Evolutionary conservation across 805 yeast genomes (phyloP).

Genomic region (Candida namnaoensis): DNA sequence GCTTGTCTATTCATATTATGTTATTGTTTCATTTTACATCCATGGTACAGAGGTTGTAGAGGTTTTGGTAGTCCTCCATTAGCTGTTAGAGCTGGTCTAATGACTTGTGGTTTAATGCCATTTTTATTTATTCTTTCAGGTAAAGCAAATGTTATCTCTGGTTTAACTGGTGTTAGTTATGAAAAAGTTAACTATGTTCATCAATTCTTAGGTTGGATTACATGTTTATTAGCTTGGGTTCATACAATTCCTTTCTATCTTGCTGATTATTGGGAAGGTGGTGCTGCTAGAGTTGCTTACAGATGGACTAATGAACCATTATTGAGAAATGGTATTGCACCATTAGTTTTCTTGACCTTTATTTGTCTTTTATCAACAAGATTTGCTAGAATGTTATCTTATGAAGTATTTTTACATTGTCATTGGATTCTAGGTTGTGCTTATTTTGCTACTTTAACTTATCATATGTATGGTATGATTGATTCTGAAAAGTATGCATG

Average conservation of each 20-base stretch:
- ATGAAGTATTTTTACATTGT: conserved; percentile 40
- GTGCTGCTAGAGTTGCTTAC: conserved; percentile 18
- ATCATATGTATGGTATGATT: conserved; percentile 30
- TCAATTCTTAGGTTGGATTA: conserved; percentile 29
- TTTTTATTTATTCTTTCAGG: conserved; percentile 42
- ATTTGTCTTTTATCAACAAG: conserved; percentile 35
- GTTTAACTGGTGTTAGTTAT: conserved; percentile 43
- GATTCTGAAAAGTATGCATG: conserved; percentile 34
- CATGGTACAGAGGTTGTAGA: conserved; percentile 40
- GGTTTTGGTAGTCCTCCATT: conserved; percentile 56
- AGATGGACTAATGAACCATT: conserved; percentile 14
- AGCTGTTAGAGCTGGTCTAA: conserved; percentile 43
- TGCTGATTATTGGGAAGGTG: conserved; percentile 41
- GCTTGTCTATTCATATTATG: conserved; percentile 25
- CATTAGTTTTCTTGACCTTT: conserved; percentile 33
- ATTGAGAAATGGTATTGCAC: conserved; percentile 36
- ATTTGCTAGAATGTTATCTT: conserved; percentile 27
- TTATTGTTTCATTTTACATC: conserved; percentile 33
- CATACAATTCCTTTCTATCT: conserved; percentile 42
- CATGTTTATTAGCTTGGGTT: conserved; percentile 34
- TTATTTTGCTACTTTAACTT: conserved; percentile 34
- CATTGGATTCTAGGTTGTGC: conserved; percentile 49
- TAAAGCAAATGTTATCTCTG: conserved; percentile 39
- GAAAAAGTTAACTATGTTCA: conserved; percentile 46
- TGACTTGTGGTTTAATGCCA: conserved; percentile 42